A percentile compares a stretch with the other conserved stretches of the same genome.
Evolutionary conservation across 1,284 basidiomycete species (phyloP).

Genomic region (Fistulinella cinereoalba): DNA sequence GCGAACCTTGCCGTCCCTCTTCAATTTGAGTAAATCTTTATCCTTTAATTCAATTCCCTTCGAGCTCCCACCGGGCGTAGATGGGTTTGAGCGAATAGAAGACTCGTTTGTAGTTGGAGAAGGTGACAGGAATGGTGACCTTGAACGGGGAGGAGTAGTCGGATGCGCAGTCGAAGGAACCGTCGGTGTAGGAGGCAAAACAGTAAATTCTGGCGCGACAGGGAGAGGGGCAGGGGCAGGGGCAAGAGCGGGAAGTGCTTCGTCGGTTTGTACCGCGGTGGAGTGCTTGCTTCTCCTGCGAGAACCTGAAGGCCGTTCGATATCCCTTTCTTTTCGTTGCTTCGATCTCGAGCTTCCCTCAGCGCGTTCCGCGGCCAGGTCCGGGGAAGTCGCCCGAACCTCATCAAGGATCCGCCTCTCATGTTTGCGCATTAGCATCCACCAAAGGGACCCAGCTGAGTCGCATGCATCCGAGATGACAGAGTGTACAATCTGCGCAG

Average conservation of each 20-base stretch:
- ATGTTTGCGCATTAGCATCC: slow-evolving; percentile 86
- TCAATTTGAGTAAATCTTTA: slow-evolving; percentile 46
- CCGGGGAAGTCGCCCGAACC: slow-evolving; percentile 21
- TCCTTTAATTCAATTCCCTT: slow-evolving; percentile 43
- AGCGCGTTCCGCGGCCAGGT: slow-evolving; percentile 32
- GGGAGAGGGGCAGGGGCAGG: too few relatives aligned
- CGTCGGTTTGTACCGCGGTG: slow-evolving; percentile 30
- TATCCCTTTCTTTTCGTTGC: slow-evolving; percentile 34
- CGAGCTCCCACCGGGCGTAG: slow-evolving; percentile 59
- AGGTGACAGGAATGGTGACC: slow-evolving; percentile 60
- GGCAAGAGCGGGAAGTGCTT: slow-evolving; percentile 30
- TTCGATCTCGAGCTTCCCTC: slow-evolving; percentile 22
- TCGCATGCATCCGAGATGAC: slow-evolving; percentile 93
- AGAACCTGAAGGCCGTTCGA: slow-evolving; percentile 16
- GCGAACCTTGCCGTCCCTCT: slow-evolving; percentile 54
- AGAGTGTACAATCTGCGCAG: slow-evolving; percentile 91
- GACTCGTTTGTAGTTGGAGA: slow-evolving; percentile 54
- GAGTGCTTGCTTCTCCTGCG: slow-evolving; percentile 24
- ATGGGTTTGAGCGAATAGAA: slow-evolving; percentile 55
- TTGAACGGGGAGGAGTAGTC: slow-evolving; percentile 53
- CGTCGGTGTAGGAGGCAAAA: slow-evolving; percentile 75
- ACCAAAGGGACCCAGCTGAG: slow-evolving; percentile 89
- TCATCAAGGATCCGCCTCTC: slow-evolving; percentile 57
- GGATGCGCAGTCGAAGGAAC: slow-evolving; percentile 39
- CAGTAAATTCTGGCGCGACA: slow-evolving; percentile 64